Base-by-base conservation (phyloP, 768 basidiomycete genomes). In the Austroboletus eburneus region DNA sequence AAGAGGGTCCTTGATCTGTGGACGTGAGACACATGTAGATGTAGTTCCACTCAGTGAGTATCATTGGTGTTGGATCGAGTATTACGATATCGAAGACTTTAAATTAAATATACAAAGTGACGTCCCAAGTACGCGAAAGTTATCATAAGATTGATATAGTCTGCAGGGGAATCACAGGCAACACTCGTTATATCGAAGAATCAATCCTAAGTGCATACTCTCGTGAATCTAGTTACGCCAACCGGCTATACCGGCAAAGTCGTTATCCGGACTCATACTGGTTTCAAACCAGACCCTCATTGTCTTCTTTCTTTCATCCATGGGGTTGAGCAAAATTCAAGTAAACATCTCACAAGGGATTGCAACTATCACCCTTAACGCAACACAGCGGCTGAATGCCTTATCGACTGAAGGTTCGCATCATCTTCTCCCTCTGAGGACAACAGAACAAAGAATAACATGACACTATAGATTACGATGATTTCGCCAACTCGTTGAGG, bases 351-450 rank as follows among this genome's bases (percentile, higher is more conserved):
- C 72, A 21, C 69, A 76, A 43, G 71, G 75, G 23, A 83, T 87
- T 51, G 85, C 85, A 14, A 85, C 82, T 1, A 80, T 87, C 45
- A 83, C 83, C 3, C 67, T 87, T 39, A 79, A 83, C 45, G 73
- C 80, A 13, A 83, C 84, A 4, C 66, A 67, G 45, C 70, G 72
- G 4, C 63, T 84, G 38, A 87, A 87, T 53, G 80, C 85, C 1
- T 63, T 87, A 36, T 80, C 76, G 4, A 43, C 64, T 10, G 72
- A 73, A 69, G 84, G 64, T 68, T 20, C 20, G 61, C 21, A 29
- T 75, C 72, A 39, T 45, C 23, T 9, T 20, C 37, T 43, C 7
- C 1, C 16, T 20, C 29, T 23, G 16, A n/a, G n/a, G n/a, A n/a
- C n/a, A n/a, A n/a, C n/a, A n/a, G n/a, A n/a, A n/a, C n/a, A n/a